Conservation (phyloP, 1,284 basidiomycete genomes). For the Boletellus dicymbophilus region DNA sequence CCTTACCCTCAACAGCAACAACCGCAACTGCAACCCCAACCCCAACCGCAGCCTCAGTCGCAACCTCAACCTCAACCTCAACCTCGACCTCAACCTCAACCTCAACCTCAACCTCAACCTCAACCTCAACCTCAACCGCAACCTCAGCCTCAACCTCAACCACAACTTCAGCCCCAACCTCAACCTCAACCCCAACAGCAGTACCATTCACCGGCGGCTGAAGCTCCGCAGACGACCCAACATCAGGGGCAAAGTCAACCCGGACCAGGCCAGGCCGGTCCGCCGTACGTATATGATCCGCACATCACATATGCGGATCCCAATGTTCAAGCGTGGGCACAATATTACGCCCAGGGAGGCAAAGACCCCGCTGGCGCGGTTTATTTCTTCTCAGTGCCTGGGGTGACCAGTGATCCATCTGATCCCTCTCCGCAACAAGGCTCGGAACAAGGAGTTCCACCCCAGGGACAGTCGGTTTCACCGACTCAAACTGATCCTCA, state of each 20-base stretch:
- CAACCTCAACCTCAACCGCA: constrained; percentile 22
- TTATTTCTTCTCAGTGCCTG: constrained; percentile 75
- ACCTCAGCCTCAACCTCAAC: constrained; percentile 14
- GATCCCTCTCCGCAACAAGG: constrained; percentile 9
- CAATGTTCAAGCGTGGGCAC: constrained; percentile 80
- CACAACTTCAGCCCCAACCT: constrained; percentile 12
- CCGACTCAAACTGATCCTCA: constrained; percentile 19
- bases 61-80: constrained; percentile 19
- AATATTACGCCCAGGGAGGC: constrained; percentile 77
- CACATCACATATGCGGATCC: constrained; percentile 64
- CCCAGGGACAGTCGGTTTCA: constrained; percentile 18
- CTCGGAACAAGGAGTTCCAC: constrained; percentile 11
- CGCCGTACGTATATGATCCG: constrained; percentile 73
- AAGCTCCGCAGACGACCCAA: constrained; percentile 12
- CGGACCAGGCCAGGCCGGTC: constrained; percentile 38
- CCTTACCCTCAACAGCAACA: constrained; percentile 33
- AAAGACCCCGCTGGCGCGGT: constrained; percentile 68
- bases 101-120: constrained; percentile 14
- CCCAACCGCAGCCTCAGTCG: constrained; percentile 22
- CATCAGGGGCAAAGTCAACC: constrained; percentile 18
- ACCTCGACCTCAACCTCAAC: constrained; percentile 21
- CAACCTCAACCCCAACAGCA: constrained; percentile 25
- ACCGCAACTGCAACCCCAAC: constrained; percentile 16
- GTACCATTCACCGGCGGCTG: constrained; percentile 14
- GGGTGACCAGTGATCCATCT: constrained; percentile 49